Evolutionary conservation across 2,329 filamentous ascomycete species (phyloP), one percentile per base, ranked within the genome.

Genomic region (Neonectria hederae): DNA sequence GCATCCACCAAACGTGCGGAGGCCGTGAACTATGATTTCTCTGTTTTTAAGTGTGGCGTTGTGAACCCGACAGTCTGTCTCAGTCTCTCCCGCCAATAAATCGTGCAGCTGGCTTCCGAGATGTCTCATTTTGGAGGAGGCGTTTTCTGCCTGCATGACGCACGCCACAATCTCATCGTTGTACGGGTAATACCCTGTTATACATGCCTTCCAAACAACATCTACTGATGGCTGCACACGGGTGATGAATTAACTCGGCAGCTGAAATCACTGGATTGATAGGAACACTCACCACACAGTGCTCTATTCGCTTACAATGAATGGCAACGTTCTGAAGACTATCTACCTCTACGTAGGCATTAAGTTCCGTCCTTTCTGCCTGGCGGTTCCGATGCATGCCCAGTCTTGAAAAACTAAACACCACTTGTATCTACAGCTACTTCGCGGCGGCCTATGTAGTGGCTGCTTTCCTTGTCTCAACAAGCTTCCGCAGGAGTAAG

Each of bases 401-500:
- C 5, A n/a, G 4, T 38, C 35, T 38, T n/a, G 8, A 42, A n/a
- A 42, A 9, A 11, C 14, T 2, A 21, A 10, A 19, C 3, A 19
- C 38, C 38, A 7, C 17, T 40, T 17, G 17, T n/a, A 40, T 2
- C 8, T 1, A 1, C 14, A 7, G 1, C 7, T 6, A 3, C 8
- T n/a, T 4, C n/a, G 11, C 9, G 7, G 10, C 13, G 10, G 19
- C 10, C 26, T 32, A 51, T 7, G 10, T 11, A 5, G 48, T 19
- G 6, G n/a, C 48, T 4, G 26, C 11, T 21, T 60, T 67, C 22
- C 52, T 43, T 0, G 22, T 19, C 4, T 65, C 56, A 1, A 67
- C 38, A 0, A 67, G 28, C 3, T 49, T 40, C 3, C 49, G 60
- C 19, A 67, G 5, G 5, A 46, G 26, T 17, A 60, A 28, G 1